A percentile compares a stretch with the other conserved stretches of the same genome.
These are phyloP conservation scores for Staphylotrichum longicolle DNA, from an alignment of 495 filamentous ascomycete genomes.

Conservation along the genomic window DNA sequence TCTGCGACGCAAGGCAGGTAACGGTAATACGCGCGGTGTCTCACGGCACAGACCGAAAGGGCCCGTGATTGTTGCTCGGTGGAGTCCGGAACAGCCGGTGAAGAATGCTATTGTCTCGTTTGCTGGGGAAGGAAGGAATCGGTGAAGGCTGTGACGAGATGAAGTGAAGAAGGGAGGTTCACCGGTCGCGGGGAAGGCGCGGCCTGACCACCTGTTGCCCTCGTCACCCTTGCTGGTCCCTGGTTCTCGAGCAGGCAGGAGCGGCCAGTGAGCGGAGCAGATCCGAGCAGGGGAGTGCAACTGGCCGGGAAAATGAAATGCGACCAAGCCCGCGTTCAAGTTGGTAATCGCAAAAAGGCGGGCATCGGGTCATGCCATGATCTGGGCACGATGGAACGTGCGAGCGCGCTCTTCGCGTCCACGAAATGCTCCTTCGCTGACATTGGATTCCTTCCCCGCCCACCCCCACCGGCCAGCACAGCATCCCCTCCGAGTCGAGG, in stretches of 20 bases:
- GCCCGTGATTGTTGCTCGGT: conserved; percentile 22
- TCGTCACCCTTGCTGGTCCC: conserved; percentile 13
- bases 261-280: conserved; percentile 9
- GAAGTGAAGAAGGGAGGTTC: conserved; percentile 34
- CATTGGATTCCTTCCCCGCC: not conserved
- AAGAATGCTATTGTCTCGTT: conserved; percentile 29
- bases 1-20: conserved; percentile 5
- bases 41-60: conserved; percentile 27
- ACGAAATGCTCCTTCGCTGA: no score
- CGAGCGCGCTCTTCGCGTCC: not conserved
- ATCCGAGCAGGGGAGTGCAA: conserved; percentile 7
- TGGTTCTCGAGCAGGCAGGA: conserved; percentile 19
- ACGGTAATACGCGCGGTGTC: conserved; percentile 24
- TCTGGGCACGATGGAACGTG: not conserved
- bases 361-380: not conserved
- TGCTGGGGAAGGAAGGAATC: conserved; percentile 30
- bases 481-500: not conserved
- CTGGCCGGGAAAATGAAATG: conserved; percentile 13
- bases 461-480: not conserved
- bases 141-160: conserved; percentile 33
- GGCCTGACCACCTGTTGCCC: conserved; percentile 23
- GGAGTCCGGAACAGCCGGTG: conserved; percentile 31
- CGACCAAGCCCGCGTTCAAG: conserved; percentile 13
- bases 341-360: not conserved
- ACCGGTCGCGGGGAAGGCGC: conserved; percentile 37